Percentiles rank a stretch among this genome's conserved stretches.
Conservation (phyloP, 345 rosid genomes). For the Arabis hirsuta region DNA sequence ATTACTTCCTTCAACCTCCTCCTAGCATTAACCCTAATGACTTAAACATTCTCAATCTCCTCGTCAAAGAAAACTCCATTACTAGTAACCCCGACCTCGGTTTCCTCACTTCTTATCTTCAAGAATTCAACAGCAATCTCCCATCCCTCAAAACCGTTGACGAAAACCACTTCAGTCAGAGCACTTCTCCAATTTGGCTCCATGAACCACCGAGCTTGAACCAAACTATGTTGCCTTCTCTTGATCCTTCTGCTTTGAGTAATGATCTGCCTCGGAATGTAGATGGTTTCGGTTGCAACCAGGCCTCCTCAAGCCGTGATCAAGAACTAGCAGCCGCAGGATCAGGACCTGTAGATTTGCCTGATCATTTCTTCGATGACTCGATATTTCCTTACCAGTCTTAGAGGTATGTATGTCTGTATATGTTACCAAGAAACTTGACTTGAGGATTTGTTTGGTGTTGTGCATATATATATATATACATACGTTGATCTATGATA, state of each 20-base stretch:
- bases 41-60: constrained; percentile 36
- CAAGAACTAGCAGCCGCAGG: constrained; percentile 32
- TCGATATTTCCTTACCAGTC: constrained; percentile 35
- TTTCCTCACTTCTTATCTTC: constrained; percentile 30
- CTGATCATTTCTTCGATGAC: constrained; percentile 45
- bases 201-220: constrained; percentile 36
- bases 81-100: constrained; percentile 20
- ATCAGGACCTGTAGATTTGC: constrained; percentile 27
- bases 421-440: constrained; percentile 11
- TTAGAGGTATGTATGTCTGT: constrained; percentile 34
- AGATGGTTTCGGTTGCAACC: constrained; percentile 27
- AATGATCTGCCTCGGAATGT: constrained; percentile 20
- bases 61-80: constrained; percentile 27
- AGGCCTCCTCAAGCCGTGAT: constrained; percentile 40
- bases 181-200: constrained; percentile 36
- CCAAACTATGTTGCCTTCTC: constrained; percentile 34
- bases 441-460: constrained; percentile 16
- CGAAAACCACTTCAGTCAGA: constrained; percentile 21
- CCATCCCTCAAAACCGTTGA: constrained; percentile 37
- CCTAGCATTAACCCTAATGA: constrained; percentile 35
- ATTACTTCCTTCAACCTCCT: constrained; percentile 41
- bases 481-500: constrained; percentile 8
- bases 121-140: constrained; percentile 35
- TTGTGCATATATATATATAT: constrained; percentile 27
- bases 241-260: constrained; percentile 27